These are phyloP conservation scores for Carex myosuroides DNA, from an alignment of 176 grass and related monocot genomes.

Conservation along the genomic window DNA sequence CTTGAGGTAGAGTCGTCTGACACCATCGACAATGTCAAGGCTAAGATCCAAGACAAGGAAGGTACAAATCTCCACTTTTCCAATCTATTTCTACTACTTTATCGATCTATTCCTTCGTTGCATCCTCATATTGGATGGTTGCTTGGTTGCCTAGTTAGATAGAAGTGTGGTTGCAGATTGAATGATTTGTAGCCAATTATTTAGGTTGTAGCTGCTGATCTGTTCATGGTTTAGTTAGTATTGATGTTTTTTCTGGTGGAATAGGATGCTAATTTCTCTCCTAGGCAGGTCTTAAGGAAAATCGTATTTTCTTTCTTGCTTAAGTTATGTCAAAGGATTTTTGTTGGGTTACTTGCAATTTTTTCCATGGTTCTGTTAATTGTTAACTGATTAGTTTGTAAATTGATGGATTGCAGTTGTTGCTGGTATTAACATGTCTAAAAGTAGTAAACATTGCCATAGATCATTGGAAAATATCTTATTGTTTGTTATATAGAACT, in stretches of 20 bases:
- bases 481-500: background rate
- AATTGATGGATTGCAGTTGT: background rate
- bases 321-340: background rate
- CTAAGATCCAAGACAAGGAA: conserved; percentile 29
- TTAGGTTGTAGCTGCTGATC: background rate
- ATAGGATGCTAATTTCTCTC: background rate
- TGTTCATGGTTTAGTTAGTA: background rate
- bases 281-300: background rate
- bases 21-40: conserved; percentile 38
- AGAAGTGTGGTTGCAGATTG: background rate
- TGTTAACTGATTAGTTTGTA: no score
- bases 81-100: background rate
- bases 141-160: background rate
- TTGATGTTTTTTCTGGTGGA: background rate
- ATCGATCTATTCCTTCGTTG: background rate
- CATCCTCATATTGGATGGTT: background rate
- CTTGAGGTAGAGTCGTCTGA: conserved; percentile 33
- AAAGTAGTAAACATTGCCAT: background rate
- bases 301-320: no score
- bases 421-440: background rate
- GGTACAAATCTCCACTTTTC: background rate
- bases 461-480: background rate
- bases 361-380: background rate
- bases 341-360: background rate
- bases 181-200: background rate